Evolutionary conservation across 2,329 filamentous ascomycete species (phyloP).

Genomic region (Xylaria sp.): DNA sequence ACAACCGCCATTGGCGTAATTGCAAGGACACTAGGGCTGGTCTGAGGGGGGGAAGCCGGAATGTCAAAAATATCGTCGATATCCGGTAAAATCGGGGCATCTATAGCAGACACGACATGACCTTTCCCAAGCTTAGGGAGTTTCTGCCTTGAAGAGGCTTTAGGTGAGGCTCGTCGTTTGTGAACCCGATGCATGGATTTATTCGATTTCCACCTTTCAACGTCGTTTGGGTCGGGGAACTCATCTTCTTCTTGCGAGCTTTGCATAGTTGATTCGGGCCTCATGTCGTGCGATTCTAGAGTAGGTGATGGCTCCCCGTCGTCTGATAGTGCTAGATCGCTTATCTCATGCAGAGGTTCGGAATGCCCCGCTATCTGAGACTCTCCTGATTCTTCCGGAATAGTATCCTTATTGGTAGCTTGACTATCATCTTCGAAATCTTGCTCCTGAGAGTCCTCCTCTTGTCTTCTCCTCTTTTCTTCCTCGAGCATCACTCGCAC

Average conservation of each 20-base stretch:
- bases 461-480: slow-evolving; percentile 48
- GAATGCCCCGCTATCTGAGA: slow-evolving; percentile 47
- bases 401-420: slow-evolving; percentile 47
- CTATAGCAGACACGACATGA: slow-evolving; percentile 24
- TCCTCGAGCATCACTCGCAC: slow-evolving; percentile 56
- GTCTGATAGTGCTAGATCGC: slow-evolving; percentile 40
- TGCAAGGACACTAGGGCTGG: slow-evolving; percentile 50
- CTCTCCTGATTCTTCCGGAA: slow-evolving; percentile 50
- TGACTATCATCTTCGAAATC: slow-evolving; percentile 66
- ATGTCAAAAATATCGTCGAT: slow-evolving; percentile 51
- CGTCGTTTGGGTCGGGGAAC: slow-evolving; percentile 48
- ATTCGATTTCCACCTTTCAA: slow-evolving; percentile 46
- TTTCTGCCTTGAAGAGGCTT: slow-evolving; percentile 44
- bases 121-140: slow-evolving; percentile 38
- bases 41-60: slow-evolving; percentile 54
- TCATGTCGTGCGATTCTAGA: slow-evolving; percentile 13
- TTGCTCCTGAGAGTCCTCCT: slow-evolving; percentile 60
- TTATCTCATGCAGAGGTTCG: slow-evolving; percentile 37
- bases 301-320: slow-evolving; percentile 36
- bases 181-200: slow-evolving; percentile 24
- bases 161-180: slow-evolving; percentile 48
- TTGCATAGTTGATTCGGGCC: slow-evolving; percentile 25
- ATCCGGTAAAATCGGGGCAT: slow-evolving; percentile 33
- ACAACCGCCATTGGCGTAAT: slow-evolving; percentile 39
- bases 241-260: slow-evolving; percentile 49